phyloP scores from a whole-genome alignment of 495 filamentous ascomycete species.

The Hyaloscypha bicolor region DNA sequence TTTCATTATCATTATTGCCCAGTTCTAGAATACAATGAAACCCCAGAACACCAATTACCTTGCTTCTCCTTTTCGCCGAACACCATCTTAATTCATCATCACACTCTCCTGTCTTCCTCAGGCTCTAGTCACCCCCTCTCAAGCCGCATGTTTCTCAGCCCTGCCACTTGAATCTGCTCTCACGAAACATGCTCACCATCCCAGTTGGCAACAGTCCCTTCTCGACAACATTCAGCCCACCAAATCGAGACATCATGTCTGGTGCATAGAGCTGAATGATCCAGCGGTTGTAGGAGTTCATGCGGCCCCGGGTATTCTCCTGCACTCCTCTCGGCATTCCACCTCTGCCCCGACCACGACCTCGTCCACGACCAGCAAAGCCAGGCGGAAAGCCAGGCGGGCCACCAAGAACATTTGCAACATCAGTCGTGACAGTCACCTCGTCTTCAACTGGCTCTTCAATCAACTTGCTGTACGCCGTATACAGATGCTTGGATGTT shows the following conservation, averaged over 20 bases:
- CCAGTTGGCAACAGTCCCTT: constrained; percentile 62
- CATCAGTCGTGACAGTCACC: background rate
- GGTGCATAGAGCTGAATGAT: constrained; percentile 58
- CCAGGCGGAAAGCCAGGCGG: background rate
- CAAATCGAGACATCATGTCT: constrained; percentile 60
- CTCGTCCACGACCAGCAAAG: background rate
- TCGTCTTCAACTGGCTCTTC: constrained; percentile 7
- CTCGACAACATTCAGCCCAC: constrained; percentile 61
- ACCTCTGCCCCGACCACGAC: background rate
- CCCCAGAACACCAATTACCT: background rate
- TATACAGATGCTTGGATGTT: constrained; percentile 19
- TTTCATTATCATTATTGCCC: background rate
- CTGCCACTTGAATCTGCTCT: constrained; percentile 62
- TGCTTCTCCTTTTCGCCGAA: background rate
- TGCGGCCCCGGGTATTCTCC: constrained; percentile 37
- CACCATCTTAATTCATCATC: constrained; percentile 4
- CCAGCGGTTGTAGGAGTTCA: constrained; percentile 66
- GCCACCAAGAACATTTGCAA: constrained; percentile 13
- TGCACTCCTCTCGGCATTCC: constrained; percentile 3
- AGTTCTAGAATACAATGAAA: background rate
- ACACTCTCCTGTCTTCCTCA: background rate
- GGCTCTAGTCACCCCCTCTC: background rate
- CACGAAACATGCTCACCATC: constrained; percentile 60
- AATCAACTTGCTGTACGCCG: constrained; percentile 9
- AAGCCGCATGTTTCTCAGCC: constrained; percentile 10